Evolutionary conservation across 805 yeast genomes (phyloP), one percentile per base, ranked within the genome.

Genomic region (Barnettozyma salicaria): DNA sequence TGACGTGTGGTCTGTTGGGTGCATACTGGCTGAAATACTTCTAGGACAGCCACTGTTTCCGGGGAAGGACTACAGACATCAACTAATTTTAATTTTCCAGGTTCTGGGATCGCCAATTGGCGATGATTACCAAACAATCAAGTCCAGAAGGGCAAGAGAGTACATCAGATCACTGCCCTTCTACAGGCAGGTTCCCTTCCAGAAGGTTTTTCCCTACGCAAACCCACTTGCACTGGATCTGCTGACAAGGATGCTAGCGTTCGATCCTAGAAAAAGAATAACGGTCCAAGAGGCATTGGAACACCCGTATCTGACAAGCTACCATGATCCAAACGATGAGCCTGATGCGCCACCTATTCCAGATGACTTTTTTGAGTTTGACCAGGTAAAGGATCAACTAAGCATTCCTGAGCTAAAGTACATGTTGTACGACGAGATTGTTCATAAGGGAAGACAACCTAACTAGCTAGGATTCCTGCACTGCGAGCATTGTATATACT

Each of bases 1-100:
- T 53, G 97, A 90, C 61, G 78, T 90, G 22, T 90, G 97, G 97
- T 82, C 95, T 2, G 95, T 88, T 17, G 97, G 97, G 5, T 90
- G 97, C 61, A 90, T 90, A 26, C 65, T 90, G 39, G 97, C 96
- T 0, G 97, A 90, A 57, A 74, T 90, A 75, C 64, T 90, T 18
- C 70, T 80, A 28, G 92, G 95, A 9, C 69, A 79, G 51, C 97
- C 97, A 9, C 63, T 90, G 29, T 90, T 90, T 60, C 96, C 96
- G 4, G 97, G 97, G 7, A 76, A 84, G 42, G 97, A 90, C 63
- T 92, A 90, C 59, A 90, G 88, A 55, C 84, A 87, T 58, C 97
- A 90, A 57, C 64, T 90, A 47, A 77, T 85, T 69, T 67, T 86
- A 44, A 88, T 90, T 34, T 78, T 90, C 61, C 84, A 85, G 49